Evolutionary conservation across 2,329 filamentous ascomycete species (phyloP), one percentile per base, ranked within the genome.

Genomic region (Fusarium illudens): DNA sequence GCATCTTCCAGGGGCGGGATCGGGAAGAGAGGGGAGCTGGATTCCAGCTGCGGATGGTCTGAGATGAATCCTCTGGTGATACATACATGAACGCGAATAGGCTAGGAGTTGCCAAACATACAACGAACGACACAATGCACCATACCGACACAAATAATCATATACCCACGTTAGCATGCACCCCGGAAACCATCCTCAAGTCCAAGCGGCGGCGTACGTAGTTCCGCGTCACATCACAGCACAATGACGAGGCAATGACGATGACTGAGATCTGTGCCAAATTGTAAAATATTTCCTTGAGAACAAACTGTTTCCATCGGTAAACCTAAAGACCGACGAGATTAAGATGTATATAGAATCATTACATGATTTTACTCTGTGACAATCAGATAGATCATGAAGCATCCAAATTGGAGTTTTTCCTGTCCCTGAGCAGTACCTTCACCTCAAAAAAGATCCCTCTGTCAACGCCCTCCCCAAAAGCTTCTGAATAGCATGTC

Each of bases 1-100:
- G 89, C 67, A 90, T 94, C 36, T 93, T 94, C 77, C 86, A 88
- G 11, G 87, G 88, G 3, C 84, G 89, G 32, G 86, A 90, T 55
- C 86, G 83, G 67, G 89, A 90, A 74, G 88, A 90, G 75, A 83
- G 82, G 53, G 89, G 90, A 4, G 90, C 87, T 32, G 88, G 89
- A 9, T 92, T 88, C 79, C 86, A 84, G 12, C 78, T 94, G 66
- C 86, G 90, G 37, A 86, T 94, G 81, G 84, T 80, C 11, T 82
- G 9, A n/a, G 17, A 22, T n/a, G 29, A 8, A 27, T 46, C 9
- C n/a, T n/a, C n/a, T n/a, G n/a, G n/a, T n/a, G n/a, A n/a, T n/a
- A n/a, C n/a, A n/a, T n/a, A n/a, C n/a, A 46, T 27, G 22, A 27
- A 17, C n/a, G 1, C 9, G 22, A 27, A 6, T 4, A n/a, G 19